Conservation (phyloP, 2,329 filamentous ascomycete species). For the Oidium heveae region DNA sequence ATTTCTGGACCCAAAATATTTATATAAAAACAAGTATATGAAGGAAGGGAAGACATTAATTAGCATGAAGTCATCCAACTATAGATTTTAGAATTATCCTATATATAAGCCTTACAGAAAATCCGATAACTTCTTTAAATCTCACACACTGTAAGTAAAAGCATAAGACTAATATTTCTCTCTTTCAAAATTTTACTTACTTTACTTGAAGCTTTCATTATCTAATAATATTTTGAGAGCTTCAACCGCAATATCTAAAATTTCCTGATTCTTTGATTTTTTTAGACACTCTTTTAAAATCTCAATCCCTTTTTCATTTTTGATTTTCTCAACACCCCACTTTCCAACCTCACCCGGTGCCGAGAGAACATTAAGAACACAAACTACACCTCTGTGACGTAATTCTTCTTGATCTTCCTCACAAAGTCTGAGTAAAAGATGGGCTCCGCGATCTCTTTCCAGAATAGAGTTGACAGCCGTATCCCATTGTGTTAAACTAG, state of each 20-base stretch:
- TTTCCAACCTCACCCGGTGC: slow-evolving; percentile 40
- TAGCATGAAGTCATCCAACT: too few species aligned
- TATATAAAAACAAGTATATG: too few species aligned
- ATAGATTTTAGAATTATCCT: too few species aligned
- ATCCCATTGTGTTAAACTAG: slow-evolving; percentile 59
- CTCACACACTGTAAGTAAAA: too few species aligned
- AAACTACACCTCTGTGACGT: slow-evolving; percentile 48
- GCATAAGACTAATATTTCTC: too few species aligned
- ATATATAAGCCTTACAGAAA: too few species aligned
- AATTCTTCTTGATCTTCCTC: slow-evolving; percentile 45
- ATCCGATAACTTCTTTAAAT: too few species aligned
- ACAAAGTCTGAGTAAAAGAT: slow-evolving; percentile 60
- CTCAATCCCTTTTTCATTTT: slow-evolving; percentile 36
- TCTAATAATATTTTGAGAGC: slow-evolving; percentile 31
- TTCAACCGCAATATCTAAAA: slow-evolving; percentile 46
- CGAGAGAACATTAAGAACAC: slow-evolving; percentile 45
- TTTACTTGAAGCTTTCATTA: background rate
- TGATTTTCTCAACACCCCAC: slow-evolving; percentile 32
- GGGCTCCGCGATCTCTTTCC: slow-evolving; percentile 43
- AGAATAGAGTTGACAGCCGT: slow-evolving; percentile 46
- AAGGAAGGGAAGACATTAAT: too few species aligned
- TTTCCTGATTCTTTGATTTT: slow-evolving; percentile 39
- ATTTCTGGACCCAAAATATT: too few species aligned
- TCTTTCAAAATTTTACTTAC: too few species aligned
- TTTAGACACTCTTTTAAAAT: slow-evolving; percentile 43